phyloP scores from a whole-genome alignment of 2,329 filamentous ascomycete species.

The Talaromyces rugulosus region DNA sequence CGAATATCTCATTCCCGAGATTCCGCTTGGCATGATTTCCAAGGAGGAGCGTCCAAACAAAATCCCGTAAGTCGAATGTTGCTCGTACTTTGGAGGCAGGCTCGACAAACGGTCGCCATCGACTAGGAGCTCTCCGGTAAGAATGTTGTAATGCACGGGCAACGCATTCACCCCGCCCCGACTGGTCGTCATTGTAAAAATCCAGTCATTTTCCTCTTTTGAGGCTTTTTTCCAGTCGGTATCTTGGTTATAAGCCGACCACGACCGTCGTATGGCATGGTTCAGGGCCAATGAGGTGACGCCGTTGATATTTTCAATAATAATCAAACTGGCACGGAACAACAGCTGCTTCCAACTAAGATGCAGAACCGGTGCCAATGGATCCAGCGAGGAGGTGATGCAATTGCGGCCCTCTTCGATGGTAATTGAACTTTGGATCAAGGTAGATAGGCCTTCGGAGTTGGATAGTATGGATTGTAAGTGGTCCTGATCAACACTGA shows the following conservation, averaged over 20 bases:
- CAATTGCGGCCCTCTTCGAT: background rate
- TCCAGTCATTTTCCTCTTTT: background rate
- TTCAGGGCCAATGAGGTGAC: background rate
- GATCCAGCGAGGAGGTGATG: background rate
- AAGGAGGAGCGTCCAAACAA: slow-evolving; percentile 39
- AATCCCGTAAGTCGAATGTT: slow-evolving; percentile 34
- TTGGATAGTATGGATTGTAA: background rate
- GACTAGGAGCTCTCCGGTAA: slow-evolving; percentile 51
- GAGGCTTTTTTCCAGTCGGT: background rate
- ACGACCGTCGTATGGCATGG: background rate
- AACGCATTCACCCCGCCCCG: slow-evolving; percentile 6
- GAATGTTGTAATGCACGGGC: slow-evolving; percentile 45
- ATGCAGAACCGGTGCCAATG: background rate
- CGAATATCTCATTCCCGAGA: slow-evolving; percentile 41
- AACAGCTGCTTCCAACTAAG: background rate
- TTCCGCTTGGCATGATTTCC: slow-evolving; percentile 12
- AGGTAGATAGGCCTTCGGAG: background rate
- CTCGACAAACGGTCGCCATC: slow-evolving; percentile 48
- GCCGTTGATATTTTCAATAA: background rate
- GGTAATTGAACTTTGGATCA: background rate
- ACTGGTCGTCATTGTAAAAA: background rate
- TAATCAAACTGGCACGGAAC: background rate
- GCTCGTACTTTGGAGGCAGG: slow-evolving; percentile 45
- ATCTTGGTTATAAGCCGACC: background rate
- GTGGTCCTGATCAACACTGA: background rate